Conservation (phyloP, 208 protist species). For the Zelonia costaricensis region DNA sequence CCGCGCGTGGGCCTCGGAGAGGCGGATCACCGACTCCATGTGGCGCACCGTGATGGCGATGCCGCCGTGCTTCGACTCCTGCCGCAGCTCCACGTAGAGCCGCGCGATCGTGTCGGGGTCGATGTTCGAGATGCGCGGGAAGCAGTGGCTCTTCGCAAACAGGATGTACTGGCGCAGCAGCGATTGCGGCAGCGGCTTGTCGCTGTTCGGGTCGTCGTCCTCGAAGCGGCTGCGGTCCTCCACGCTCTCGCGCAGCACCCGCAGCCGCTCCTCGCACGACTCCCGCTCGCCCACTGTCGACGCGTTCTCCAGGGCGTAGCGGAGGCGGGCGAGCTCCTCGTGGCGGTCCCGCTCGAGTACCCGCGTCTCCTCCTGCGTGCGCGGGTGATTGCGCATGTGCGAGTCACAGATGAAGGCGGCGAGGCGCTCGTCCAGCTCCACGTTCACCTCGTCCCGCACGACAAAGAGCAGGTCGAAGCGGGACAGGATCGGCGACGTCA, state of each 20-base stretch:
- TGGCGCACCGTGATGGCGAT: conserved; percentile 98
- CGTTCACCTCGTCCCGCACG: conserved; percentile 96
- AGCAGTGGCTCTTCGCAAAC: conserved; percentile 94
- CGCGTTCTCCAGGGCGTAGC: conserved; percentile 67
- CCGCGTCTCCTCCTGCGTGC: conserved; percentile 67
- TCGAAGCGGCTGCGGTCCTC: conserved; percentile 46
- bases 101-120: conserved; percentile 94
- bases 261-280: conserved; percentile 53
- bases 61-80: conserved; percentile 94
- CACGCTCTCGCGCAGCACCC: conserved; percentile 44
- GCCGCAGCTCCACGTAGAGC: conserved; percentile 97
- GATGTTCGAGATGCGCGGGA: conserved; percentile 92
- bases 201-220: conserved; percentile 84
- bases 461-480: conserved; percentile 97
- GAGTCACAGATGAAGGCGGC: conserved; percentile 96
- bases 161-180: conserved; percentile 98
- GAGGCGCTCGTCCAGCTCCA: conserved; percentile 94
- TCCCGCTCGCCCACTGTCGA: conserved; percentile 66
- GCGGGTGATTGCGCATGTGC: conserved; percentile 93
- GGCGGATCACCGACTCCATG: conserved; percentile 98
- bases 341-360: conserved; percentile 50
- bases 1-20: conserved; percentile 97
- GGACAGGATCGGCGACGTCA: conserved; percentile 99
- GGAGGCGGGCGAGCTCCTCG: conserved; percentile 61
- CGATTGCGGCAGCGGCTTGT: conserved; percentile 92